Base-by-base conservation (phyloP, 805 yeast genomes). In the Brettanomyces bruxellensis region DNA sequence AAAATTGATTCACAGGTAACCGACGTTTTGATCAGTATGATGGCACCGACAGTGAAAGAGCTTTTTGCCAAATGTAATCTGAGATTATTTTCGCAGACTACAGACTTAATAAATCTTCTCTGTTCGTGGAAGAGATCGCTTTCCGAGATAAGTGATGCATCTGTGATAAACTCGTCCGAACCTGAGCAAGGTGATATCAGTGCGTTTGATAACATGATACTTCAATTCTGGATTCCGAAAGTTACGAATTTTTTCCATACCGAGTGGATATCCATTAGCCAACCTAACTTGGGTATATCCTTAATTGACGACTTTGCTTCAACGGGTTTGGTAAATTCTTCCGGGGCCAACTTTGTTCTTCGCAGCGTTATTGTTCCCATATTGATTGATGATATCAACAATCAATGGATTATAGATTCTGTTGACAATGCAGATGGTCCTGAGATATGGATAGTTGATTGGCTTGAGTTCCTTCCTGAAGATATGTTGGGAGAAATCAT, bases 271-370 rank as follows among this genome's bases (percentile, higher is more conserved):
- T 51, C 65, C 7, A 55, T 65, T 4, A 44, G 53, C 14, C 64
- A 67, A 38, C 72, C 78, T 1, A 64, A 67, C 41, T 45, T 69
- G 11, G 70, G 68, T 1, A 57, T 74, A 5, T 55, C 66, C 0
- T 44, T 75, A 0, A 59, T 72, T 18, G 80, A 60, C 36, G 64
- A 58, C 22, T 51, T 55, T 13, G 51, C 44, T 9, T 50, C 49
- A 23, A 60, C 57, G 24, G 58, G 55, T 1, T 48, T 72, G 2
- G 45, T 75, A 3, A 68, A 73, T 3, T 41, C 42, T 0, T 45
- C 49, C 4, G 52, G 62, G 1, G 52, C 65, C 12, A 53, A 61
- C 3, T 55, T 56, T 39, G 44, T 76, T 12, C 41, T 65, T 3
- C 46, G 55, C 5, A 55, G 54, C 3, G 56, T 60, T 4, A 55